Evolutionary conservation across 768 basidiomycete species (phyloP).

Genomic region (Tubosaeta sp.): DNA sequence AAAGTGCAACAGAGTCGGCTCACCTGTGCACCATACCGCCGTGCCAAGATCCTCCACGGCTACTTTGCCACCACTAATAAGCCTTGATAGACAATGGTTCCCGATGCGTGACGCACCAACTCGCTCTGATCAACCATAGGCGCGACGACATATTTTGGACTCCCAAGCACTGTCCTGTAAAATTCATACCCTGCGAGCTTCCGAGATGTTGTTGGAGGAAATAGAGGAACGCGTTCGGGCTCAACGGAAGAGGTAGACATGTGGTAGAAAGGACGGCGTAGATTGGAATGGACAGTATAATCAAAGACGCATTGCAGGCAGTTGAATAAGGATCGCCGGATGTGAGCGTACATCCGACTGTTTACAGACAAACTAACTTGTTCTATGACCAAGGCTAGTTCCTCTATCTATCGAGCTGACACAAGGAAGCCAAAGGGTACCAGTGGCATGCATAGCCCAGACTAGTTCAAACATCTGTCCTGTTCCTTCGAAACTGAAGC

Average conservation of each 20-base stretch:
- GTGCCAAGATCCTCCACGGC: slow-evolving; percentile 87
- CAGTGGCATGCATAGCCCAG: too few species aligned
- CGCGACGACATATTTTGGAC: slow-evolving; percentile 86
- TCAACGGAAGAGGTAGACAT: slow-evolving; percentile 6
- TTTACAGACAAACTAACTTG: too few species aligned
- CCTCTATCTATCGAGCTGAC: too few species aligned
- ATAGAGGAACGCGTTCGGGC: not conserved
- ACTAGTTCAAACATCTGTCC: too few species aligned
- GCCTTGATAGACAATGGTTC: not conserved
- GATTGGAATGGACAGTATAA: not conserved
- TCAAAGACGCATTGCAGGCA: slow-evolving; percentile 7
- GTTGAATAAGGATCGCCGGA: slow-evolving; percentile 1
- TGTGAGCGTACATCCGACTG: not conserved
- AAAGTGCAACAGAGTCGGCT: not conserved
- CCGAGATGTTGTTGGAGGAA: not conserved
- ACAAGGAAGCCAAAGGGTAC: too few species aligned
- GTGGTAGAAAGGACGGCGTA: slow-evolving; percentile 1
- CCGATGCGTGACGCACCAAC: slow-evolving; percentile 53
- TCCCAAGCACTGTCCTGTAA: slow-evolving; percentile 71
- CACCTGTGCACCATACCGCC: slow-evolving; percentile 80
- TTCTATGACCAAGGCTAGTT: too few species aligned
- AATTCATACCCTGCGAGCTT: slow-evolving; percentile 81
- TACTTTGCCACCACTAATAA: slow-evolving; percentile 29
- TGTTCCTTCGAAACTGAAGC: too few species aligned
- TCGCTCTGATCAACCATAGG: slow-evolving; percentile 99